These are phyloP conservation scores for Handroanthus guayacan DNA, from an alignment of 257 asterid genomes.

Conservation along the genomic window DNA sequence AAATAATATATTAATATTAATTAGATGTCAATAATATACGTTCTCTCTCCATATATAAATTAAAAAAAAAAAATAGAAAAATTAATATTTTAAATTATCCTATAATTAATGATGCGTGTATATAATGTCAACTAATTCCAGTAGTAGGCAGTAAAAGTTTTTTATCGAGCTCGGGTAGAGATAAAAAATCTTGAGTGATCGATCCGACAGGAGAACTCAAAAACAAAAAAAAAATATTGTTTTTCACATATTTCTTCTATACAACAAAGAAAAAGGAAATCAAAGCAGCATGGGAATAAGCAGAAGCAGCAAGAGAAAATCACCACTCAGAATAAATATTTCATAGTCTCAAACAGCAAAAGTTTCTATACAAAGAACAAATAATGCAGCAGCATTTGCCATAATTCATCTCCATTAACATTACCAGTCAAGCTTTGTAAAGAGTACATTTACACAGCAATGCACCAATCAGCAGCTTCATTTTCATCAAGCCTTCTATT, in stretches of 20 bases:
- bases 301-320: not conserved
- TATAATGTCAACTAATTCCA: too few relatives aligned
- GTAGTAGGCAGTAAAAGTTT: too few relatives aligned
- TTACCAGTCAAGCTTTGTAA: not conserved
- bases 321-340: constrained; percentile 37
- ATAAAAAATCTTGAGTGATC: too few relatives aligned
- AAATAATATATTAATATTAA: too few relatives aligned
- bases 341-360: constrained; percentile 24
- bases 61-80: too few relatives aligned
- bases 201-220: too few relatives aligned
- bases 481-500: constrained; percentile 23
- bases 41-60: too few relatives aligned
- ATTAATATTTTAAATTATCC: too few relatives aligned
- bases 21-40: too few relatives aligned
- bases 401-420: constrained; percentile 24
- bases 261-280: not conserved
- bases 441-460: not conserved
- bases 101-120: too few relatives aligned
- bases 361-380: constrained; percentile 18
- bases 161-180: too few relatives aligned
- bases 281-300: not conserved
- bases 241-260: not conserved
- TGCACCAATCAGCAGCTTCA: constrained; percentile 13
- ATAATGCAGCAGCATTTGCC: constrained; percentile 18
- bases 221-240: too few relatives aligned